phyloP scores from a whole-genome alignment of 805 yeast genomes.

The Myxozyma geophila region DNA sequence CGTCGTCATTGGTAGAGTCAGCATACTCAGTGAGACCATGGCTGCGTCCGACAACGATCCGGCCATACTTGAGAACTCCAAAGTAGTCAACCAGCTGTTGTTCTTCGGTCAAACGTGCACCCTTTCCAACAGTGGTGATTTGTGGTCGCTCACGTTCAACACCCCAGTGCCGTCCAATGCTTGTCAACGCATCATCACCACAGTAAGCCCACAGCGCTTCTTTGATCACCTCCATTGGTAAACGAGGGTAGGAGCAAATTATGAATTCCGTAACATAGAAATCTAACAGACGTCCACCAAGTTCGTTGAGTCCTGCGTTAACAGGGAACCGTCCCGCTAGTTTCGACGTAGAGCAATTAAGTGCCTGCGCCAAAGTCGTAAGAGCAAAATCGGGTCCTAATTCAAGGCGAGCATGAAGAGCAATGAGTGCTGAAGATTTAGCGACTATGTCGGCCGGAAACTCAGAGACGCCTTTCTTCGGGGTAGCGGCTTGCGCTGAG shows the following conservation, averaged over 20 bases:
- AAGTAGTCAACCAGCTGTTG: constrained; percentile 69
- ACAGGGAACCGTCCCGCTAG: constrained; percentile 57
- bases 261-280: constrained; percentile 77
- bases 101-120: constrained; percentile 66
- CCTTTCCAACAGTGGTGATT: background rate
- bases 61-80: constrained; percentile 51
- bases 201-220: constrained; percentile 77
- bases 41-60: constrained; percentile 25
- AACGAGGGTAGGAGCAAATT: constrained; percentile 79
- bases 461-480: background rate
- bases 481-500: background rate
- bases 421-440: constrained; percentile 62
- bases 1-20: constrained; percentile 46
- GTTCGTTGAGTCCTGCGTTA: constrained; percentile 77
- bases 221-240: constrained; percentile 78
- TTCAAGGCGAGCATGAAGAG: constrained; percentile 76
- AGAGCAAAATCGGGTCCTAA: constrained; percentile 62
- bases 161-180: constrained; percentile 83
- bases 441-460: constrained; percentile 17
- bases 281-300: constrained; percentile 78
- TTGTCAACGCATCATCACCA: constrained; percentile 66
- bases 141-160: constrained; percentile 72
- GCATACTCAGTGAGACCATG: constrained; percentile 51
- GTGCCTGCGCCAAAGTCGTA: constrained; percentile 77
- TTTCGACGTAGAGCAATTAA: constrained; percentile 59